These are phyloP conservation scores for Volvariella volvacea DNA, from an alignment of 1,284 basidiomycete genomes.

Conservation along the genomic window DNA sequence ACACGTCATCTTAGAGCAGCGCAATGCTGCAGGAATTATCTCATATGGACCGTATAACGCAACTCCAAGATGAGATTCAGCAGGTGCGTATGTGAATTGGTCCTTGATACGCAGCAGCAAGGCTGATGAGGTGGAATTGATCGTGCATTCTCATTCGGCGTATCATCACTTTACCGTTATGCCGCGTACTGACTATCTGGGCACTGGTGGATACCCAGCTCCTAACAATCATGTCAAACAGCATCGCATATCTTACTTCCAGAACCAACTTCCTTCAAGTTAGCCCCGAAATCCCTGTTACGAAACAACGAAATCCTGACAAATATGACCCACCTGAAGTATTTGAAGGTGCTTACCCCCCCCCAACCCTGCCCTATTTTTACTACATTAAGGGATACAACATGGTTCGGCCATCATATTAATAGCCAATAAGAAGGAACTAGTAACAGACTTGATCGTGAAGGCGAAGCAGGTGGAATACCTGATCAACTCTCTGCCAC, in stretches of 20 bases:
- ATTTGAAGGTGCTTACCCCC: constrained; percentile 43
- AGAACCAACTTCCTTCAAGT: constrained; percentile 70
- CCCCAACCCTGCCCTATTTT: background rate
- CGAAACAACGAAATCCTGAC: constrained; percentile 63
- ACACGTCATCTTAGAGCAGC: constrained; percentile 23
- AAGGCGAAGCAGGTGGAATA: constrained; percentile 84
- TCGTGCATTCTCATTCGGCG: no score
- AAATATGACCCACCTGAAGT: constrained; percentile 65
- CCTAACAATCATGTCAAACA: constrained; percentile 76
- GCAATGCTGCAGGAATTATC: constrained; percentile 83
- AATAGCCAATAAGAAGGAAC: constrained; percentile 71
- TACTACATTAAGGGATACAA: background rate
- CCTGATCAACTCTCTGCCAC: constrained; percentile 70
- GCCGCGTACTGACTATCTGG: no score
- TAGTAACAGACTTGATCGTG: constrained; percentile 69
- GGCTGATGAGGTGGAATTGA: no score
- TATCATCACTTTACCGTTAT: no score
- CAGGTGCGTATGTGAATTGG: constrained; percentile 38
- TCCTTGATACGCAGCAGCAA: no score
- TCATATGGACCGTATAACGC: constrained; percentile 85
- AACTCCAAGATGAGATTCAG: constrained; percentile 84
- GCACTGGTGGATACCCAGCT: no score
- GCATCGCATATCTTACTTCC: constrained; percentile 67
- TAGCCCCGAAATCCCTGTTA: constrained; percentile 65
- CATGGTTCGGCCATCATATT: background rate